Evolutionary conservation across 1,284 basidiomycete genomes (phyloP), one percentile per base, ranked within the genome.

Genomic region (Rhodotorula sp.): DNA sequence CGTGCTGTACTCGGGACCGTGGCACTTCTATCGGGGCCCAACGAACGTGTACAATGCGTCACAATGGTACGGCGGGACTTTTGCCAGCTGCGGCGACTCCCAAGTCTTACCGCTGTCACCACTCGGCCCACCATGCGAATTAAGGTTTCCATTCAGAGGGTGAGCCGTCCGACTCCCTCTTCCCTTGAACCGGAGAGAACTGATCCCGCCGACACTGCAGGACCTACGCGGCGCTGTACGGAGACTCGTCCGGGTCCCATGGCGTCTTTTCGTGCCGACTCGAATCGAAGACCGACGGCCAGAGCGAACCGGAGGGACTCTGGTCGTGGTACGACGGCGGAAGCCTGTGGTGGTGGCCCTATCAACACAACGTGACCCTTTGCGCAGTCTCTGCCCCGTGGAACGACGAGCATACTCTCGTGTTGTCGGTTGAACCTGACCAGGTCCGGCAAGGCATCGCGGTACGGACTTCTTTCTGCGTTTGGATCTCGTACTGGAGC

Each of bases 291-390:
- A 21, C 15, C 16, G 23, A 43, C 43, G 66, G 18, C 19, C 47
- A 4, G 23, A 6, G 15, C 12, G 23, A 34, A 19, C 54, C 66
- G 2, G 66, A 62, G 34, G 60, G 60, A 10, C 14, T 49, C 10
- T 67, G 66, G 66, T 56, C 34, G 2, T 67, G 66, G 66, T 64
- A 49, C 56, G 55, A 50, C 56, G 63, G 63, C 31, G 47, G 54
- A 2, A 43, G 28, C 23, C 23, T 48, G 10, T 58, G 56, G 56
- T 50, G 55, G 56, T 57, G 56, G 56, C 47, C 47, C 23, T 59
- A 64, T n/a, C 63, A 49, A n/a, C 64, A 43, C 34, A 38, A 65
- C 16, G 23, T 15, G n/a, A 14, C 21, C 18, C 49, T 58, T 23
- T 59, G 63, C 47, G 21, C 26, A 47, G 49, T 67, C 10, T 15